A percentile compares a stretch with the other conserved stretches of the same genome.
These are phyloP conservation scores for Kandelia obovata DNA, from an alignment of 345 rosid species.

Conservation along the genomic window DNA sequence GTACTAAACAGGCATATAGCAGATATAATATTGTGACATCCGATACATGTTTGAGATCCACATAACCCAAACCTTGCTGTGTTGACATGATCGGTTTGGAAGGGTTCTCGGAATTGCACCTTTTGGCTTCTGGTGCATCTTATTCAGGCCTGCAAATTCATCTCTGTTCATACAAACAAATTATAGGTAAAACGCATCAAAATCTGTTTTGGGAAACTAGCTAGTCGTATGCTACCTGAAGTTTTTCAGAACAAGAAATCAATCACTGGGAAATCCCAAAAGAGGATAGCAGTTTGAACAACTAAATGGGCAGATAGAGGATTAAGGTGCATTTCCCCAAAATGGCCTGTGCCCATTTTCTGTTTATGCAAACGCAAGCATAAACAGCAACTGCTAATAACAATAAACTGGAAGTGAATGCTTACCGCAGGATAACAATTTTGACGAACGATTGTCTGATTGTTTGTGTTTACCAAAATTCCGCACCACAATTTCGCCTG, in stretches of 20 bases:
- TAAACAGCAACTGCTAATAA: not conserved
- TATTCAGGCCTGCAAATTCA: not conserved
- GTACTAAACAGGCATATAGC: too few relatives aligned
- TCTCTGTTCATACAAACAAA: not conserved
- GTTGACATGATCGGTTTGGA: too few relatives aligned
- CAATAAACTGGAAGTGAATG: not conserved
- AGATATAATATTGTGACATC: not conserved
- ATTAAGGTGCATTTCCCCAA: not conserved
- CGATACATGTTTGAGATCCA: not conserved
- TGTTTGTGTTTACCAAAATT: slow-evolving; percentile 36
- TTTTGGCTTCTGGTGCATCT: slow-evolving; percentile 1
- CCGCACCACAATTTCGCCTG: slow-evolving; percentile 42
- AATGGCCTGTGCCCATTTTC: too few relatives aligned
- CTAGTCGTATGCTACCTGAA: not conserved
- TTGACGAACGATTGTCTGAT: slow-evolving; percentile 37
- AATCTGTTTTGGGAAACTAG: not conserved
- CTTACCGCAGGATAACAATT: slow-evolving; percentile 36
- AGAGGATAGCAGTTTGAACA: not conserved
- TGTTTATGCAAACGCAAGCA: not conserved
- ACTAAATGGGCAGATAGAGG: not conserved
- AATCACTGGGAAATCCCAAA: not conserved
- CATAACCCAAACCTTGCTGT: not conserved
- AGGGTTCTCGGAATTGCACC: not conserved
- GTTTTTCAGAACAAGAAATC: not conserved
- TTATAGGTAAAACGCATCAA: not conserved